Evolutionary conservation across 2,329 filamentous ascomycete genomes (phyloP).

Genomic region (Alternaria sp.): DNA sequence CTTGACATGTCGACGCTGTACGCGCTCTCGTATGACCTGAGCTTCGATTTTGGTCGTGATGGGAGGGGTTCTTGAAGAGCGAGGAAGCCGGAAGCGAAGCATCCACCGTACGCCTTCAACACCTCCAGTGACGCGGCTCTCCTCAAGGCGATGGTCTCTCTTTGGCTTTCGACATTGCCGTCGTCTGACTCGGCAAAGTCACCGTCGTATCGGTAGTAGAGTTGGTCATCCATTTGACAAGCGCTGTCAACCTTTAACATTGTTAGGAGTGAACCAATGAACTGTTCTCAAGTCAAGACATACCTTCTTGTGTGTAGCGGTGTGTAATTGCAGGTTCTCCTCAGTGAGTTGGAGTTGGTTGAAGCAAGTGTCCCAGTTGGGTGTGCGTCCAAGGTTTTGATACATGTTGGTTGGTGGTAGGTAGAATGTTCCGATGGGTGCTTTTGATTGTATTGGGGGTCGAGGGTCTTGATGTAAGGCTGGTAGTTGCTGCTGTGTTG

Average conservation of each 20-base stretch:
- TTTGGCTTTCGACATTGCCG: conserved; percentile 22
- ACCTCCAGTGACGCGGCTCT: conserved; percentile 37
- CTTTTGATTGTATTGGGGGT: background rate
- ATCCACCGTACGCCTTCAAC: conserved; percentile 41
- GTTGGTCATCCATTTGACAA: conserved; percentile 19
- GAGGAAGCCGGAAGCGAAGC: conserved; percentile 40
- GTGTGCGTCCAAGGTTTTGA: conserved; percentile 12
- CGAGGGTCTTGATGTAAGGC: background rate
- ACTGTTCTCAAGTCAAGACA: background rate
- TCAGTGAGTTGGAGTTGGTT: conserved; percentile 31
- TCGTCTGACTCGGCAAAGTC: conserved; percentile 32
- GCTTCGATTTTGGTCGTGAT: conserved; percentile 26
- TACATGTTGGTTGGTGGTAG: conserved; percentile 13
- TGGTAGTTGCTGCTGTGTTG: conserved; percentile 1
- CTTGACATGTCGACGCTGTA: conserved; percentile 33
- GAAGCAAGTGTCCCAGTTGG: conserved; percentile 16
- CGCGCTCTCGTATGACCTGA: conserved; percentile 24
- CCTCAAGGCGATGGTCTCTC: conserved; percentile 26
- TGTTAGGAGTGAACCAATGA: conserved; percentile 10
- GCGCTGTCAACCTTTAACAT: conserved; percentile 7
- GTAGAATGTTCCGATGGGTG: background rate
- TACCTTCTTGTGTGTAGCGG: conserved; percentile 33
- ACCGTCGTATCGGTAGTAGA: conserved; percentile 25
- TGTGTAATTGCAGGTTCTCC: conserved; percentile 41
- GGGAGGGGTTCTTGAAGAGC: conserved; percentile 32